These are phyloP conservation scores for Cardamine occulta DNA, from an alignment of 345 rosid genomes.

Conservation along the genomic window DNA sequence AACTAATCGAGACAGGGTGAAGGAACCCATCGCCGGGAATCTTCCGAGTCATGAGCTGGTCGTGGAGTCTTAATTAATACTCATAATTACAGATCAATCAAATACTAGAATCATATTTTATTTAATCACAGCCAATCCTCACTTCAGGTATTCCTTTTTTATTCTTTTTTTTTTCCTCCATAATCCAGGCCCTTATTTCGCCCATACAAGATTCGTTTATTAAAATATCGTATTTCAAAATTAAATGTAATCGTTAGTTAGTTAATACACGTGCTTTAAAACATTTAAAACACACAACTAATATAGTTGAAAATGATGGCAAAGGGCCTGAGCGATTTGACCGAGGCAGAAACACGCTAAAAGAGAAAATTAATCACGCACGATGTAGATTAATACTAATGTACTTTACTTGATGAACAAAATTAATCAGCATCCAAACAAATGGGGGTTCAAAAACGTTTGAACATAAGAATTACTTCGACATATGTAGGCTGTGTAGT, in stretches of 20 bases:
- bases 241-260: background rate
- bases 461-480: background rate
- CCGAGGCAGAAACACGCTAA: constrained; percentile 23
- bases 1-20: constrained; percentile 7
- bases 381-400: background rate
- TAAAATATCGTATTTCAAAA: background rate
- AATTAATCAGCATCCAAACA: background rate
- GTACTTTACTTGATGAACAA: background rate
- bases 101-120: constrained; percentile 1
- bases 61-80: constrained; percentile 3
- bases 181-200: constrained; percentile 22
- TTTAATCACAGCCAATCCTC: constrained; percentile 29
- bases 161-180: background rate
- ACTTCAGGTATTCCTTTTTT: background rate
- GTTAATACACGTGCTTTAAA: constrained; percentile 14
- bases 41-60: constrained; percentile 28
- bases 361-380: background rate
- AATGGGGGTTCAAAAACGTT: background rate
- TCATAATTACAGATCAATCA: constrained; percentile 6
- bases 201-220: constrained; percentile 28
- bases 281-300: background rate
- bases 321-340: constrained; percentile 8
- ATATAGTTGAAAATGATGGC: constrained; percentile 17
- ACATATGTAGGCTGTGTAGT: background rate
- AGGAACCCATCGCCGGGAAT: constrained; percentile 16